Evolutionary conservation across 2,329 filamentous ascomycete genomes (phyloP), one percentile per base, ranked within the genome.

Genomic region (Emmonsiellopsis sp.): DNA sequence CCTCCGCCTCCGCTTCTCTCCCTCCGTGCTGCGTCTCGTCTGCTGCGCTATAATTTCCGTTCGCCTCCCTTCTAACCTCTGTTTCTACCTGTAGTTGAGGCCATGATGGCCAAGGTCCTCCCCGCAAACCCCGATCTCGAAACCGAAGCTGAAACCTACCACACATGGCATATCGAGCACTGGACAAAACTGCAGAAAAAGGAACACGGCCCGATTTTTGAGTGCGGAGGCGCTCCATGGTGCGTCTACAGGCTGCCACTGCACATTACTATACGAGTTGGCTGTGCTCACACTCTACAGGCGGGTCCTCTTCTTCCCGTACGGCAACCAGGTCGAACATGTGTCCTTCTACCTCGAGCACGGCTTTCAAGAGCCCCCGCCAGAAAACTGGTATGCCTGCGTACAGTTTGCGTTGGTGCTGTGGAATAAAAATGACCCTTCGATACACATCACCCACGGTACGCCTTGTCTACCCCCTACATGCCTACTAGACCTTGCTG

Each of bases 341-440:
- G 89, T 87, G 46, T 97, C 93, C 5, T 88, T 98, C 68, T 98
- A 97, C 70, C 82, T 98, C 21, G 93, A 98, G 69, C 93, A 97
- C 69, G 93, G 89, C 44, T 95, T 88, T 71, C 86, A 88, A 33
- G 69, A 70, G 27, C 77, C 86, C 56, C 80, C 92, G 9, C 89
- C 92, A 10, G 88, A 95, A 44, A 87, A 95, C 66, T 98, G 92
- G 89, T 93, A 91, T 70, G 92, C 89, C 62, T 98, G 93, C 66
- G 89, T 95, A 44, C 93, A 97, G 67, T 98, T 98, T 70, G 85
- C 88, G 55, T 77, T 98, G 48, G 92, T 97, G 4, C 77, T 98
- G 52, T 96, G 88, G 85, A 98, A 97, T 69, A 85, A 86, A 45
- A 88, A 92, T 65, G 89, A 96, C 63, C 92, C 93, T n/a, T 84